These are phyloP conservation scores for Hypoxylon sp. DNA, from an alignment of 2,329 filamentous ascomycete species.

Conservation along the genomic window DNA sequence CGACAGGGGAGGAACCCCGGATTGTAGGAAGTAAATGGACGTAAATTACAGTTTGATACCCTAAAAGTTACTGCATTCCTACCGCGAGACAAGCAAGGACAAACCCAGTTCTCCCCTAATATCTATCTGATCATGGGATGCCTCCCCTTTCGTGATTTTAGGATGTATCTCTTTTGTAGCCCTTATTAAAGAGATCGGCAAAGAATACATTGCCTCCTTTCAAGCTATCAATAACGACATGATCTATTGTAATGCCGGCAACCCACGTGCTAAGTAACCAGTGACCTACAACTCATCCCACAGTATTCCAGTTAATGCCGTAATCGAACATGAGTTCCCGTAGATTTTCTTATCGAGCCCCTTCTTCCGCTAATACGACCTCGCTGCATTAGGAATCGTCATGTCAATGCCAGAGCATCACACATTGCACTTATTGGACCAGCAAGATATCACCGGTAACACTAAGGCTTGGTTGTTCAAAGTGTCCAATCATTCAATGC, in stretches of 20 bases:
- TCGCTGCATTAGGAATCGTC: constrained; percentile 31
- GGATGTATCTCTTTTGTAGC: neutral
- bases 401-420: constrained; percentile 21
- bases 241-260: constrained; percentile 33
- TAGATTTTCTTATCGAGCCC: constrained; percentile 33
- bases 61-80: neutral
- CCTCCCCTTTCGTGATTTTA: neutral
- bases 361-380: constrained; percentile 35
- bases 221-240: constrained; percentile 12
- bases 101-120: no score
- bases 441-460: constrained; percentile 27
- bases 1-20: neutral
- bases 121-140: no score
- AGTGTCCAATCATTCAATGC: constrained; percentile 37
- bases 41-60: no score
- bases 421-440: constrained; percentile 28
- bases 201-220: constrained; percentile 7
- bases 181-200: constrained; percentile 1
- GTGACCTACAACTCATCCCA: constrained; percentile 17
- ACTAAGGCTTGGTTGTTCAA: constrained; percentile 29
- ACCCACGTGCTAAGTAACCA: constrained; percentile 41
- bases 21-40: no score
- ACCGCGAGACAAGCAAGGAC: neutral
- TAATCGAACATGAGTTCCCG: constrained; percentile 23
- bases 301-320: constrained; percentile 15